Evolutionary conservation across 1,284 basidiomycete species (phyloP).

Genomic region (Rhodotorula sp.): DNA sequence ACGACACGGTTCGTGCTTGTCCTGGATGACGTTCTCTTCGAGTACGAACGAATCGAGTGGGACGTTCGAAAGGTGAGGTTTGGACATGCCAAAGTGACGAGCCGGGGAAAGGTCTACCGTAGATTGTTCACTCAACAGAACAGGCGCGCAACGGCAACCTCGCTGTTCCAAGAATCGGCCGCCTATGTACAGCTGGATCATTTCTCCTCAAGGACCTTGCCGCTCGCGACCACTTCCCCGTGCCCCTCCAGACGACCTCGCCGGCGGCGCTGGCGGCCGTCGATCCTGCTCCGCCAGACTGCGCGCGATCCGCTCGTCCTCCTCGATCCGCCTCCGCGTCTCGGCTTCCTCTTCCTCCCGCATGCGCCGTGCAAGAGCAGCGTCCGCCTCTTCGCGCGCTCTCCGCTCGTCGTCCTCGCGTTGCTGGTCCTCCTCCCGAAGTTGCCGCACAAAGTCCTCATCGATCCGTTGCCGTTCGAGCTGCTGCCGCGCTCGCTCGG

Average conservation of each 20-base stretch:
- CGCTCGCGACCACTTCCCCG: too few species aligned
- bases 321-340: conserved; percentile 3
- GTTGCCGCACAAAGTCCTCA: conserved; percentile 25
- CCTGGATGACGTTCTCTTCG: neutral
- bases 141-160: too few species aligned
- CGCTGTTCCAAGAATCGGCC: too few species aligned
- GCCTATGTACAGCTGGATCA: too few species aligned
- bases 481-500: conserved; percentile 4
- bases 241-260: too few species aligned
- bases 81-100: too few species aligned
- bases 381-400: conserved; percentile 16
- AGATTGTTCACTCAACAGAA: too few species aligned
- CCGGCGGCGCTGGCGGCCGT: neutral
- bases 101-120: too few species aligned
- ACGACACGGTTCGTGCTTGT: neutral
- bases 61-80: too few species aligned
- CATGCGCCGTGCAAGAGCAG: conserved; percentile 6
- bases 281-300: conserved; percentile 18
- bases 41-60: too few species aligned
- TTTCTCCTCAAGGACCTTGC: neutral
- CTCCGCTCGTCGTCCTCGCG: conserved; percentile 12
- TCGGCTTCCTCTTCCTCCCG: conserved; percentile 17
- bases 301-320: conserved; percentile 31
- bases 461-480: conserved; percentile 18
- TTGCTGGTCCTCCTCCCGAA: conserved; percentile 18